Base-by-base conservation (phyloP, 1,284 basidiomycete genomes). In the Stygiomarasmius scandens region DNA sequence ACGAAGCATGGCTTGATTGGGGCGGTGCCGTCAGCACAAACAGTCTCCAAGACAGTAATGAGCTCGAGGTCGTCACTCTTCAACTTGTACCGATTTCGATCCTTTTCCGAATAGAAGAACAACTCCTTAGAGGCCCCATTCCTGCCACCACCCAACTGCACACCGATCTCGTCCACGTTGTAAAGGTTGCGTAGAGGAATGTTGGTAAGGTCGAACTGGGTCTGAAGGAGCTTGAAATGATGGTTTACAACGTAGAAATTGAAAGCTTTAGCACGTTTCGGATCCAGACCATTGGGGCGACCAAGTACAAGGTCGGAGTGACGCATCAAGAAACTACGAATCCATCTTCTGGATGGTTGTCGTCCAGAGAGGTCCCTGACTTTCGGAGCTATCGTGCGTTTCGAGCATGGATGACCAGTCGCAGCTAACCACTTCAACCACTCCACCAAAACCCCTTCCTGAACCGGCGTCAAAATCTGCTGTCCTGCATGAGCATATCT, bases 91-190 rank as follows among this genome's bases (percentile, higher is more conserved):
- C 53, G 56, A n/a, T 14, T 36, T 38, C 41, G 5, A 12, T 58
- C 38, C n/a, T n/a, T n/a, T n/a, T 23, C 32, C 27, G 41, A 5
- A 29, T 51, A 34, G 52, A 63, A 45, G 36, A 69, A 66, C 41
- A 60, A 68, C 54, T 69, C 68, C 38, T 61, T 48, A 0, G 36
- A 48, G 2, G 53, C 49, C 29, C 32, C 56, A 55, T 68, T 70
- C 16, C 64, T 53, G 1, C 71, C 73, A 9, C 71, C 71, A 16
- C 72, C 70, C 9, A 64, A 55, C 55, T 77, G 74, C 55, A 63
- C 59, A 1, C 71, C 73, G 58, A 72, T 76, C 60, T 76, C 68
- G 57, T 77, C 73, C 68, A 75, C 72, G 56, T 79, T 79, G 53
- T 71, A 78, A 24, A 73, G 58, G 53, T 78, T 76, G 47, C 71